Percentiles rank a stretch among this genome's conserved stretches.
Conservation (phyloP, 345 rosid species). For the Citrus maxima region DNA sequence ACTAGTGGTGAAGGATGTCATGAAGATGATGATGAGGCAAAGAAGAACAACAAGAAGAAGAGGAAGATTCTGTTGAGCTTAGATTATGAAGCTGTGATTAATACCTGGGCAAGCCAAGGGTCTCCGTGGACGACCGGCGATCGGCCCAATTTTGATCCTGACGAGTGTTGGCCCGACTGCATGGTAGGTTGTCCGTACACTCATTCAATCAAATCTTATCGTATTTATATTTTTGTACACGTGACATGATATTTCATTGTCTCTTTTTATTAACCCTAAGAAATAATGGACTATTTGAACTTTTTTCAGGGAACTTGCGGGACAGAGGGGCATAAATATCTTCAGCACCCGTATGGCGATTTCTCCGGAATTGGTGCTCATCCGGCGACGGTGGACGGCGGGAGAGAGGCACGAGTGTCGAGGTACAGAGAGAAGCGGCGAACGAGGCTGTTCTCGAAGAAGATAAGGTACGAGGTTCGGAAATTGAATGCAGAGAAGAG, state of each 20-base stretch:
- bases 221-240: too few species aligned
- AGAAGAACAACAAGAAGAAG: constrained; percentile 44
- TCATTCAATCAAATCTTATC: too few species aligned
- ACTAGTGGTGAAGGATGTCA: neutral
- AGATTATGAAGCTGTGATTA: constrained; percentile 64
- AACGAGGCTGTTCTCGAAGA: constrained; percentile 88
- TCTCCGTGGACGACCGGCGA: constrained; percentile 74
- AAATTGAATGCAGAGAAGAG: constrained; percentile 91
- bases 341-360: constrained; percentile 15
- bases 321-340: constrained; percentile 5
- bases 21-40: constrained; percentile 7
- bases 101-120: constrained; percentile 68
- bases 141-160: constrained; percentile 56
- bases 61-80: constrained; percentile 49
- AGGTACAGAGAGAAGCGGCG: constrained; percentile 87
- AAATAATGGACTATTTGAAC: neutral
- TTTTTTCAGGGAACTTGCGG: constrained; percentile 31
- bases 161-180: constrained; percentile 45
- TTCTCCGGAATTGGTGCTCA: constrained; percentile 12
- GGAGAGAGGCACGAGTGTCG: constrained; percentile 81
- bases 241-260: neutral
- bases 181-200: constrained; percentile 38
- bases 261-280: neutral
- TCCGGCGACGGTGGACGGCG: constrained; percentile 41
- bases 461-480: constrained; percentile 93